Conservation (phyloP, 805 yeast species). For the Candida gorgasii region DNA sequence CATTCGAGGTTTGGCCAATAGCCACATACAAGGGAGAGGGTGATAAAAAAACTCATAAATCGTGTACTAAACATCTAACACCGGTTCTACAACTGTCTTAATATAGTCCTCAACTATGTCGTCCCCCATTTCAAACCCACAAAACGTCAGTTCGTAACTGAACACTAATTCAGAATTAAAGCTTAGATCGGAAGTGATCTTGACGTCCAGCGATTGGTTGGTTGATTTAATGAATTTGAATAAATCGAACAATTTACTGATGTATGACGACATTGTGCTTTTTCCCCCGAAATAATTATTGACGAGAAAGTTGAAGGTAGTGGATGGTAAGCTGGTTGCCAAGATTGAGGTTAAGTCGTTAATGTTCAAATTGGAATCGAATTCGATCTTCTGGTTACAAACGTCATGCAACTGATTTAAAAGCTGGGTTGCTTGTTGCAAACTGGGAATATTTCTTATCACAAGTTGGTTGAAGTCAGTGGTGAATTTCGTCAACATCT, state of each 20-base stretch:
- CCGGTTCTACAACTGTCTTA: conserved; percentile 22
- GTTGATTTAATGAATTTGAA: conserved; percentile 20
- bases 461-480: conserved; percentile 10
- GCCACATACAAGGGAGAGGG: too few relatives aligned
- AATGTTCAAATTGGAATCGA: conserved; percentile 8
- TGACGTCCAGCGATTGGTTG: conserved; percentile 11
- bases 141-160: conserved; percentile 15
- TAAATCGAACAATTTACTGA: conserved; percentile 25
- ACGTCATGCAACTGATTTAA: conserved; percentile 12
- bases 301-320: conserved; percentile 19
- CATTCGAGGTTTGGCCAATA: too few relatives aligned
- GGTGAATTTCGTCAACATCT: conserved; percentile 17
- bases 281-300: conserved; percentile 27
- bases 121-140: conserved; percentile 22
- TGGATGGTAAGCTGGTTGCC: conserved; percentile 6
- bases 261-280: conserved; percentile 23
- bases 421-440: conserved; percentile 11
- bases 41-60: too few relatives aligned
- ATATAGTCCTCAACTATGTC: conserved; percentile 26
- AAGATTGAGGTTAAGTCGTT: conserved; percentile 15
- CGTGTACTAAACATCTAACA: not conserved
- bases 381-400: conserved; percentile 1
- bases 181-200: conserved; percentile 16
- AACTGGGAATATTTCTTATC: conserved; percentile 8
- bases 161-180: conserved; percentile 22